Conservation (phyloP, 371 early-diverging fungal species). For the Paraphysoderma sedebokerense region DNA sequence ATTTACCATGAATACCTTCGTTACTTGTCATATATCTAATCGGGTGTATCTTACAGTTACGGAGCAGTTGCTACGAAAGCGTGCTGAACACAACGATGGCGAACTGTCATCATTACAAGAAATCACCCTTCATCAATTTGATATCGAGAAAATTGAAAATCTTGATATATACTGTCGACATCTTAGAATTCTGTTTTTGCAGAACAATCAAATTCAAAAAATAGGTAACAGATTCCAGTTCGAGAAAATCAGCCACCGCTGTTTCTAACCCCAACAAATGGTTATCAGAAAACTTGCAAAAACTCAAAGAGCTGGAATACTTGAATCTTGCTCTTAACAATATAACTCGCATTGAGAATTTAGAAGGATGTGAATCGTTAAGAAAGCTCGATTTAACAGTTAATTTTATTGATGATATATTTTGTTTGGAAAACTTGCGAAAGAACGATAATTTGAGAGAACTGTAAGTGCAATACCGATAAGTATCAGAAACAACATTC, state of each 20-base stretch:
- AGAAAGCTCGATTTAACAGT: constrained; percentile 30
- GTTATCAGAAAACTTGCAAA: constrained; percentile 20
- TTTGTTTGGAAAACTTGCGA: constrained; percentile 16
- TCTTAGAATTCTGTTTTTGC: constrained; percentile 27
- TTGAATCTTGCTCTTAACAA: constrained; percentile 34
- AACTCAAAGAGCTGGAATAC: constrained; percentile 27
- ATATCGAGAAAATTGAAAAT: constrained; percentile 33
- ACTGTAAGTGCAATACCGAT: too few species aligned
- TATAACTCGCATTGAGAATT: constrained; percentile 21
- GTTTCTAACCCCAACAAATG: too few species aligned
- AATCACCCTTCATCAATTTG: constrained; percentile 34
- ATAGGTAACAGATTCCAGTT: constrained; percentile 14
- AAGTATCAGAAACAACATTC: neutral
- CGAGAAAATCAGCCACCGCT: neutral
- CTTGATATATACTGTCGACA: constrained; percentile 29
- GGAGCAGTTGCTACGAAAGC: constrained; percentile 15
- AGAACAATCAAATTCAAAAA: constrained; percentile 27
- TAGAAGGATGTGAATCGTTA: constrained; percentile 26
- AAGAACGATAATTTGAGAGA: constrained; percentile 16
- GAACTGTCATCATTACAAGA: constrained; percentile 26
- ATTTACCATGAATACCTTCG: too few species aligned
- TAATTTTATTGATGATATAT: constrained; percentile 26
- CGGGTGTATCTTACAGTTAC: neutral
- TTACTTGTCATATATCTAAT: too few species aligned
- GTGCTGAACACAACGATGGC: constrained; percentile 36